Base-by-base conservation (phyloP, 441 rosid genomes). In the Omphalea diandra region DNA sequence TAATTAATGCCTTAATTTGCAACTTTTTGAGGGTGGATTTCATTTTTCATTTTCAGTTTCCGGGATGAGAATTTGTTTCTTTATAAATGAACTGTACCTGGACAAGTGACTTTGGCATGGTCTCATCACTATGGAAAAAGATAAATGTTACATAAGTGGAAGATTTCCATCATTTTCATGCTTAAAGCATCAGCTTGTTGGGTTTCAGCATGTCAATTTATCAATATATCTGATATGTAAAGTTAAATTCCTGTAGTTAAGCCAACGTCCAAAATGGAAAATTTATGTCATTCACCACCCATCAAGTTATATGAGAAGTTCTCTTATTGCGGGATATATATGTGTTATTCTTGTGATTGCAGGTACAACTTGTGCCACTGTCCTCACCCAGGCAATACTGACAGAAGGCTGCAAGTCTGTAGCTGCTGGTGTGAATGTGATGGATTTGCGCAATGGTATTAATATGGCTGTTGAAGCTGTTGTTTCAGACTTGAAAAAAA, bases 331-430 rank as follows among this genome's bases (percentile, higher is more conserved):
- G 26, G 38, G 33, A 52, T 33, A 46, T 63, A 17, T 63, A 18
- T 75, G 0, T n/a, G 6, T 81, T n/a, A n/a, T n/a, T n/a, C n/a
- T 32, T 68, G 75, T 79, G 65, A 53, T 65, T 36, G 65, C 85
- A 94, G 97, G 98, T 71, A 94, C 98, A 74, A 94, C 96, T 66
- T 94, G 97, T 76, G 96, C 97, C 24, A 90, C 97, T 75, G 98
- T 90, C 74, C 81, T 94, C 76, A 89, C 98, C 73, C 94, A 90
- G 85, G 90, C 99, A 14, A 94, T 90, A 77, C 93, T 94, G 70
- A 71, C 76, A 24, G 98, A 92, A 83, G 98, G 99, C 71, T 90
- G 97, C 86, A 94, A 92, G 77, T 86, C 94, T 35, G 81, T 91
- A 72, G 97, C 99, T 80, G 94, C 94, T 75, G 97, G 97, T 76